Evolutionary conservation across 2,329 filamentous ascomycete genomes (phyloP).

Genomic region (Hypoxylon sp.): DNA sequence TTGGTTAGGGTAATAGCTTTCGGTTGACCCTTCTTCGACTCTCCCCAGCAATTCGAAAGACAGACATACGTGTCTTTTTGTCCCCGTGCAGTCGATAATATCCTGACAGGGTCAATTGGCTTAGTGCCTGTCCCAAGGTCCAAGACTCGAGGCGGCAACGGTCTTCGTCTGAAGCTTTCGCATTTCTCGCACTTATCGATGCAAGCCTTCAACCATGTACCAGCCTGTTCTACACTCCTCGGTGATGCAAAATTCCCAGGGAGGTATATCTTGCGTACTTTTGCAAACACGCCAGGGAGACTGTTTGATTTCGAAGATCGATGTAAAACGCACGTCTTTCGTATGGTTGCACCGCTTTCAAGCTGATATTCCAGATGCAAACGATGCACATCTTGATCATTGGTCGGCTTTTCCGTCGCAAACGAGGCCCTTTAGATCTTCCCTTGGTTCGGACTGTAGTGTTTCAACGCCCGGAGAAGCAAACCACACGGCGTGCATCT

Average conservation of each 20-base stretch:
- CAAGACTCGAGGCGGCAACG: conserved; percentile 15
- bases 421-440: conserved; percentile 6
- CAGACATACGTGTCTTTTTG: conserved; percentile 20
- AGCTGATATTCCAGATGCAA: conserved; percentile 10
- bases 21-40: conserved; percentile 10
- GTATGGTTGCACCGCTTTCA: conserved; percentile 9
- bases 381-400: conserved; percentile 3
- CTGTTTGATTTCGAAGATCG: neutral
- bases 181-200: conserved; percentile 16
- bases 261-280: conserved; percentile 14
- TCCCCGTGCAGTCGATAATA: neutral
- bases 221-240: conserved; percentile 1
- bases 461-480: conserved; percentile 8
- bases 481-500: conserved; percentile 5
- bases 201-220: conserved; percentile 14
- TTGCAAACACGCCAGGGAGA: neutral
- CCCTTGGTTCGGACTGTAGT: conserved; percentile 7
- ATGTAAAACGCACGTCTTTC: conserved; percentile 13
- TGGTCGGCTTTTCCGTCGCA: conserved; percentile 10
- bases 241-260: conserved; percentile 9
- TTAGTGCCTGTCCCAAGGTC: conserved; percentile 5
- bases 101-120: neutral
- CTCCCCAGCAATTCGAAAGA: conserved; percentile 23
- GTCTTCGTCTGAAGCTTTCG: conserved; percentile 2
- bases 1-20: conserved; percentile 10